phyloP scores from a whole-genome alignment of 371 early-diverging fungal species.

The Blastocladiella emersonii region DNA sequence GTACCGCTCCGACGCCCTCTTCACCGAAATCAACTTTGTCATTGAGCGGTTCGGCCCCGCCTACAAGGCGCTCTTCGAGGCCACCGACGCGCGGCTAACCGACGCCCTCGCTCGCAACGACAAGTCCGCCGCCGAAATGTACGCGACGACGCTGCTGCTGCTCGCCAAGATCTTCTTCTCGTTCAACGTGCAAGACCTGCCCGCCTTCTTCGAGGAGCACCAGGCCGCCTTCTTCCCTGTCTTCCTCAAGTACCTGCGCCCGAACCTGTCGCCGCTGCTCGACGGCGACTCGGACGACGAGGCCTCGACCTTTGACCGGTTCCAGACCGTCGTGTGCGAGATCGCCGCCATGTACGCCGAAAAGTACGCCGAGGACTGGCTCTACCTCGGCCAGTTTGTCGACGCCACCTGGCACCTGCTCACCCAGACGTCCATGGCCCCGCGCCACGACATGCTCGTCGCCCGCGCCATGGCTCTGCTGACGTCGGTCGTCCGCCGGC shows the following conservation, averaged over 20 bases:
- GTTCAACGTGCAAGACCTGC: slow-evolving; percentile 87
- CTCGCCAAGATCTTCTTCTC: slow-evolving; percentile 77
- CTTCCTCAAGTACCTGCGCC: slow-evolving; percentile 63
- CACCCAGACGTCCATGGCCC: slow-evolving; percentile 47
- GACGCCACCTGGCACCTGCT: slow-evolving; percentile 71
- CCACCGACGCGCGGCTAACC: slow-evolving; percentile 58
- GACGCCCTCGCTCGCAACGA: slow-evolving; percentile 43
- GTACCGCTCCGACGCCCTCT: slow-evolving; percentile 62
- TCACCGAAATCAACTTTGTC: slow-evolving; percentile 79
- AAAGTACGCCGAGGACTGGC: slow-evolving; percentile 80
- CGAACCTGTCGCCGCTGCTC: slow-evolving; percentile 57
- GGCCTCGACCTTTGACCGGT: slow-evolving; percentile 66
- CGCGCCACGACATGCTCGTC: slow-evolving; percentile 71
- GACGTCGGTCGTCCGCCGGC: slow-evolving; percentile 68
- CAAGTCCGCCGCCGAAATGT: slow-evolving; percentile 39
- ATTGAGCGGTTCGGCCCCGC: slow-evolving; percentile 66
- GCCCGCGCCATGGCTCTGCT: slow-evolving; percentile 77
- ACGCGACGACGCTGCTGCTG: slow-evolving; percentile 60
- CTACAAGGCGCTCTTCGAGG: slow-evolving; percentile 66
- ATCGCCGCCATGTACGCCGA: slow-evolving; percentile 73
- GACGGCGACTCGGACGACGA: slow-evolving; percentile 64
- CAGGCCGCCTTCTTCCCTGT: slow-evolving; percentile 56
- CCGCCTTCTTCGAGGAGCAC: slow-evolving; percentile 90
- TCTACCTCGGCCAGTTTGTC: slow-evolving; percentile 59
- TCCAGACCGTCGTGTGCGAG: slow-evolving; percentile 79